phyloP scores from a whole-genome alignment of 2,329 filamentous ascomycete genomes.

The Diaporthe amygdali region DNA sequence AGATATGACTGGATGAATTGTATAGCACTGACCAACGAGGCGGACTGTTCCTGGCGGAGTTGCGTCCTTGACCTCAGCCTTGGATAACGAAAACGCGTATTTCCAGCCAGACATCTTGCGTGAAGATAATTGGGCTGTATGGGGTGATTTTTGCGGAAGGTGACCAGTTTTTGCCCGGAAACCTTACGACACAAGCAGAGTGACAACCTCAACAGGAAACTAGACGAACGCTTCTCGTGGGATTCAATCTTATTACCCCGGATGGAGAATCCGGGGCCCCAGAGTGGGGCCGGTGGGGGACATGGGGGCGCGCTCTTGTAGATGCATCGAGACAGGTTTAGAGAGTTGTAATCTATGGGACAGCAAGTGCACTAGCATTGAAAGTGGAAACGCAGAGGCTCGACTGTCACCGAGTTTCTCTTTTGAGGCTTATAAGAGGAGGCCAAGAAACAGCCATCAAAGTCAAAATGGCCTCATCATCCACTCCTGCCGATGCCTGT shows the following conservation, averaged over 20 bases:
- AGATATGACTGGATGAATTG: neutral
- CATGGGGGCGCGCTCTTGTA: neutral
- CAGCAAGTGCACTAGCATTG: neutral
- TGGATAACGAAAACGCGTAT: neutral
- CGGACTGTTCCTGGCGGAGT: slow-evolving; percentile 1
- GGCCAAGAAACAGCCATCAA: neutral
- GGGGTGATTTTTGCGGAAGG: neutral
- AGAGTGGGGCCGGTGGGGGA: slow-evolving; percentile 10
- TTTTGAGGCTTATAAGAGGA: neutral
- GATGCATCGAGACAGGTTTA: neutral
- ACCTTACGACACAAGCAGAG: neutral
- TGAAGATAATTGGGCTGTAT: neutral
- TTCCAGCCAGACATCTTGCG: slow-evolving; percentile 4
- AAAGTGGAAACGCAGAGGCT: neutral
- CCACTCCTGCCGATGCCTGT: neutral
- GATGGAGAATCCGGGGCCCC: neutral
- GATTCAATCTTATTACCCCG: slow-evolving; percentile 7
- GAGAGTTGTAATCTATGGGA: neutral
- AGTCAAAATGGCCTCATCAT: neutral
- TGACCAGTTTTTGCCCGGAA: neutral
- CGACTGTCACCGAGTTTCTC: neutral
- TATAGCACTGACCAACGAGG: slow-evolving; percentile 7
- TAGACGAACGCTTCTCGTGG: neutral
- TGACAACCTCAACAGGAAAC: neutral
- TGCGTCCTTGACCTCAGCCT: slow-evolving; percentile 11